These are phyloP conservation scores for Metschnikowia lochheadii DNA, from an alignment of 805 yeast genomes.

Conservation along the genomic window DNA sequence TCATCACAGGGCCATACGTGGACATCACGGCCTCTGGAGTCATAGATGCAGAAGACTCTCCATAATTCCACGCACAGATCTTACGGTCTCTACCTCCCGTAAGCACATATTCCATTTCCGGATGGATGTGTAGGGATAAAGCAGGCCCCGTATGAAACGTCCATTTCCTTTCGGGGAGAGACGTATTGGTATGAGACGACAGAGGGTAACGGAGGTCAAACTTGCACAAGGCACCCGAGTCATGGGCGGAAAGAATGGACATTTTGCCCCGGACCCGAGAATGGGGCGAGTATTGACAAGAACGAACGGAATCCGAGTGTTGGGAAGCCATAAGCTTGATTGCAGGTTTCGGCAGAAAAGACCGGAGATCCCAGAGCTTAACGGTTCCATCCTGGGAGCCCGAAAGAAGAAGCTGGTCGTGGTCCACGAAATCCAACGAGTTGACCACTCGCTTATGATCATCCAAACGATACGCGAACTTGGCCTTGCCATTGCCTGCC, in stretches of 20 bases:
- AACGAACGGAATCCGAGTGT: constrained; percentile 66
- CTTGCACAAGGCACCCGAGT: constrained; percentile 80
- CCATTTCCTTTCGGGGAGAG: constrained; percentile 63
- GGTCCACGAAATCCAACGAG: constrained; percentile 35
- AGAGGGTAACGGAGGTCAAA: constrained; percentile 66
- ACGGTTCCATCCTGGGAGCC: constrained; percentile 82
- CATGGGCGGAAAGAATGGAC: constrained; percentile 73
- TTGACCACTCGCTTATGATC: constrained; percentile 43
- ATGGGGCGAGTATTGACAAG: constrained; percentile 51
- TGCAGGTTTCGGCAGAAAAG: constrained; percentile 43
- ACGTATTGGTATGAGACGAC: constrained; percentile 21
- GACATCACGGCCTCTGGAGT: constrained; percentile 68
- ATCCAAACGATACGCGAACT: constrained; percentile 24
- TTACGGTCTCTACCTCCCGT: constrained; percentile 93
- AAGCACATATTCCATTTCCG: constrained; percentile 69
- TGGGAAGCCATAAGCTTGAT: constrained; percentile 46
- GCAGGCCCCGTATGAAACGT: constrained; percentile 94
- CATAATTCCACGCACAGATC: constrained; percentile 66
- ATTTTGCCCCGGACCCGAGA: constrained; percentile 39
- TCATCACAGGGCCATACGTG: constrained; percentile 75
- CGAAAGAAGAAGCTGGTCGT: constrained; percentile 27
- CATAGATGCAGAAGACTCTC: constrained; percentile 23
- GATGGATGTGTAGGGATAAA: constrained; percentile 83
- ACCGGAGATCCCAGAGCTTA: constrained; percentile 69
- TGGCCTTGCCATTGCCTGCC: constrained; percentile 30